These are phyloP conservation scores for Sporothrix globosa DNA, from an alignment of 2,329 filamentous ascomycete species.

Conservation along the genomic window DNA sequence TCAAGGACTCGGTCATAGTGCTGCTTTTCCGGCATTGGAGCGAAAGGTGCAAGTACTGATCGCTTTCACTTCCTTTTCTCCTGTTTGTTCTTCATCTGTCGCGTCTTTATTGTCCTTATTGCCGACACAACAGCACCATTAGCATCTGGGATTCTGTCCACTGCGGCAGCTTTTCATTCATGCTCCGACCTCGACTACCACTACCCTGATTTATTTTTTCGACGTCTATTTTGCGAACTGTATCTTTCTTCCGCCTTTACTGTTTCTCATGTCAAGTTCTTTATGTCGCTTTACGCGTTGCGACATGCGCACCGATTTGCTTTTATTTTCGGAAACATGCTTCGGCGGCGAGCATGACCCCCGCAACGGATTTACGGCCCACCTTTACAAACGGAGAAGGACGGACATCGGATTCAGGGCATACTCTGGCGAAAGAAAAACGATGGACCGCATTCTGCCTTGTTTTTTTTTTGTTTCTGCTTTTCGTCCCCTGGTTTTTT, in stretches of 20 bases:
- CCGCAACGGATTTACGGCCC: constrained; percentile 37
- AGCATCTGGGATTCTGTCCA: neutral
- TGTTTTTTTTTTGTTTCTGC: constrained; percentile 44
- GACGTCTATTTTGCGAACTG: constrained; percentile 1
- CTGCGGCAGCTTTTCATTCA: neutral
- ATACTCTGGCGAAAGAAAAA: constrained; percentile 40
- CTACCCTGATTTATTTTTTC: constrained; percentile 33
- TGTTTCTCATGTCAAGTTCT: constrained; percentile 25
- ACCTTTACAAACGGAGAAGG: constrained; percentile 41
- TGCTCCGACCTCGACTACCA: constrained; percentile 1
- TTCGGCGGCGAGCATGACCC: constrained; percentile 47
- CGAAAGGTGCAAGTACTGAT: neutral
- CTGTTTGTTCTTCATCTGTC: constrained; percentile 30
- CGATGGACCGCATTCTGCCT: constrained; percentile 43
- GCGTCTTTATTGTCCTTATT: constrained; percentile 26
- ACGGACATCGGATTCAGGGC: constrained; percentile 45
- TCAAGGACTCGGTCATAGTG: constrained; percentile 8
- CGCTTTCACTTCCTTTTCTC: neutral
- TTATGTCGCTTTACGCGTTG: constrained; percentile 30
- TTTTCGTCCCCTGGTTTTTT: constrained; percentile 43
- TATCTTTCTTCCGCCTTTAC: constrained; percentile 20
- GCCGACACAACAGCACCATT: constrained; percentile 19
- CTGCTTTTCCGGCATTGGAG: constrained; percentile 13
- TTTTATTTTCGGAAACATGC: constrained; percentile 39
- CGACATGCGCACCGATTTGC: constrained; percentile 33